These are phyloP conservation scores for Russula sp. DNA, from an alignment of 768 basidiomycete genomes.

Conservation along the genomic window DNA sequence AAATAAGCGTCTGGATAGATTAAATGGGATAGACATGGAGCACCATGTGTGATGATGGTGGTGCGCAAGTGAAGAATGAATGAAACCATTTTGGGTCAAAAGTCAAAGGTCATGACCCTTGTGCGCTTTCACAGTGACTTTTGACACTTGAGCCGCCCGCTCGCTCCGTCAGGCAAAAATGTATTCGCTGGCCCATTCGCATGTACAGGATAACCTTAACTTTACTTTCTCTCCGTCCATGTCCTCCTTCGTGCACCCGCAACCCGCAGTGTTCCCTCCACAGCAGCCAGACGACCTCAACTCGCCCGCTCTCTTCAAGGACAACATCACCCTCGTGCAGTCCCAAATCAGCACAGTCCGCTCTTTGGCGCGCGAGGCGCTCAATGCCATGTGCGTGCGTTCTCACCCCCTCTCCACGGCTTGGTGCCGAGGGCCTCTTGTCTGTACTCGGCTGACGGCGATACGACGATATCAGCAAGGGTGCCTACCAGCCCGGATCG, in stretches of 20 bases:
- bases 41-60: slow-evolving; percentile 12
- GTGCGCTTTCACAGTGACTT: neutral
- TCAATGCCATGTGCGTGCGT: slow-evolving; percentile 22
- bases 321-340: slow-evolving; percentile 17
- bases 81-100: neutral
- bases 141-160: too few species aligned
- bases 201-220: slow-evolving; percentile 8
- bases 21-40: neutral
- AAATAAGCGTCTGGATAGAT: neutral
- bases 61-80: neutral
- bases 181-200: neutral
- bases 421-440: neutral
- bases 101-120: neutral
- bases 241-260: slow-evolving; percentile 13
- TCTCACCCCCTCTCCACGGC: neutral
- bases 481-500: slow-evolving; percentile 20
- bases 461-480: slow-evolving; percentile 4
- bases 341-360: slow-evolving; percentile 15
- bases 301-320: slow-evolving; percentile 22
- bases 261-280: slow-evolving; percentile 9
- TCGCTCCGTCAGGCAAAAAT: neutral
- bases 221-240: slow-evolving; percentile 8
- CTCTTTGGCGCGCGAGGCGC: slow-evolving; percentile 17
- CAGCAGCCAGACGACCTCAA: slow-evolving; percentile 19
- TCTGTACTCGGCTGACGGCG: neutral